These are phyloP conservation scores for Salvia miltiorrhiza DNA, from an alignment of 257 asterid genomes.

Conservation along the genomic window DNA sequence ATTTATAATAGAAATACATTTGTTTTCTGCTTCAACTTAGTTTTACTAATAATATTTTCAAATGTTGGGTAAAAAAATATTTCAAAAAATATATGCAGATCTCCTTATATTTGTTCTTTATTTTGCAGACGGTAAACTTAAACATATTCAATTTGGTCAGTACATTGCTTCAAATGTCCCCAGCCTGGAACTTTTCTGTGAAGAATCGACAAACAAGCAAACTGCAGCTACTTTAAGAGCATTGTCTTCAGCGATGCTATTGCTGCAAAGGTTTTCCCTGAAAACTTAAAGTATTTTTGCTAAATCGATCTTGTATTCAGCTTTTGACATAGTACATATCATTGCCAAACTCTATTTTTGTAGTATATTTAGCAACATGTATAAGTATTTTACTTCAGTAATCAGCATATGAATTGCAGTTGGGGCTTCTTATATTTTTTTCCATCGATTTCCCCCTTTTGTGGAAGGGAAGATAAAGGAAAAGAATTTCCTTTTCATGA, in stretches of 20 bases:
- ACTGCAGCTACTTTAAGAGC: slow-evolving; percentile 61
- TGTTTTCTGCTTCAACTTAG: not conserved
- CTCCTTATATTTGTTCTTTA: slow-evolving; percentile 7
- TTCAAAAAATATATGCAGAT: not conserved
- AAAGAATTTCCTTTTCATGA: not conserved
- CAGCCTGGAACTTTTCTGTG: slow-evolving; percentile 60
- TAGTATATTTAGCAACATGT: not conserved
- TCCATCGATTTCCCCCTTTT: not conserved
- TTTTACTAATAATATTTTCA: not conserved
- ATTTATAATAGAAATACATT: not conserved
- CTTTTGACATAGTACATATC: not conserved
- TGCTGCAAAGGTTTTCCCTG: slow-evolving; percentile 59
- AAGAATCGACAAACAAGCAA: slow-evolving; percentile 48
- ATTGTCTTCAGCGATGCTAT: slow-evolving; percentile 70
- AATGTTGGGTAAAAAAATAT: not conserved
- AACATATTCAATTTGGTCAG: slow-evolving; percentile 60
- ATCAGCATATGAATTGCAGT: not conserved
- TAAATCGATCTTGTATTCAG: not conserved
- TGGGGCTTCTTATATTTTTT: not conserved
- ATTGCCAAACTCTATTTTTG: not conserved
- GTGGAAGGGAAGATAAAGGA: not conserved
- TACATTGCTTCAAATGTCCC: slow-evolving; percentile 72
- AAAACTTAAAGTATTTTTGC: not conserved
- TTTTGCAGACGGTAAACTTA: slow-evolving; percentile 60
- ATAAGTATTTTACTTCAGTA: not conserved